phyloP scores from a whole-genome alignment of 2,329 filamentous ascomycete species.

The Trichoderma arundinaceum region DNA sequence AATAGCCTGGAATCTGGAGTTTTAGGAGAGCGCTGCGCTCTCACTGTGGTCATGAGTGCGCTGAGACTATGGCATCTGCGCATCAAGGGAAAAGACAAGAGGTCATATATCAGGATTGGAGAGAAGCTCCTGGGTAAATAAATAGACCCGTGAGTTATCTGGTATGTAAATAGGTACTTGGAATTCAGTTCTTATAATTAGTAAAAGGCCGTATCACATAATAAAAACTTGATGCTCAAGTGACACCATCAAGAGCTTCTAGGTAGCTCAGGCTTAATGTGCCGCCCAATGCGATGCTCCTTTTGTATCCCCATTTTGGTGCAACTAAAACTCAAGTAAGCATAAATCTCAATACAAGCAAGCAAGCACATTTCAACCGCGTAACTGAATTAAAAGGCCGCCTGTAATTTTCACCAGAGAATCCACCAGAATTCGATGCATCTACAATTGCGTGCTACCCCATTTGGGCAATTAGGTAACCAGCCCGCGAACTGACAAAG shows the following conservation, averaged over 20 bases:
- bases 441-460: neutral
- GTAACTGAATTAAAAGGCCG: no score
- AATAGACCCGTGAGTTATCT: neutral
- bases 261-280: no score
- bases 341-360: no score
- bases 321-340: no score
- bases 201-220: neutral
- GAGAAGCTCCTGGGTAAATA: neutral
- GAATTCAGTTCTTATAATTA: neutral
- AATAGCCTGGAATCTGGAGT: neutral
- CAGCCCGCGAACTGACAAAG: neutral
- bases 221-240: no score
- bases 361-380: no score
- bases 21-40: constrained; percentile 1
- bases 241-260: no score
- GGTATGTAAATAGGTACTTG: neutral
- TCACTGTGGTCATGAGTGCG: constrained; percentile 1
- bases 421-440: no score
- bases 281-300: no score
- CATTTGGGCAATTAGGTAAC: neutral
- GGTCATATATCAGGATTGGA: constrained; percentile 7
- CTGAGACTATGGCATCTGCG: constrained; percentile 12
- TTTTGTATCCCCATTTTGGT: no score
- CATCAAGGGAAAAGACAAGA: constrained; percentile 12
- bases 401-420: no score